Evolutionary conservation across 2,329 filamentous ascomycete species (phyloP).

Genomic region (Exophiala viscosa): DNA sequence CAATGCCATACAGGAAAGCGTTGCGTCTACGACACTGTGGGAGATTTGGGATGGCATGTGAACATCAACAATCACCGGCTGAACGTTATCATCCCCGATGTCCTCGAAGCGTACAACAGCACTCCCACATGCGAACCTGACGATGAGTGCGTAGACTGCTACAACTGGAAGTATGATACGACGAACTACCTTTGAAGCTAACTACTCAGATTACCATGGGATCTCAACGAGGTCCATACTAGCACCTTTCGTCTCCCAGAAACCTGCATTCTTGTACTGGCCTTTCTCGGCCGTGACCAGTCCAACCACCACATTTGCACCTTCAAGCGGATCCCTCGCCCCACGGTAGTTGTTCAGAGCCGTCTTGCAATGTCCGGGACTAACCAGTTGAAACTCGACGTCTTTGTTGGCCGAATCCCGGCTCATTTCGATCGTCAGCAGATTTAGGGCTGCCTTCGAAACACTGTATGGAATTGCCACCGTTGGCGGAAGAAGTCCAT

Average conservation of each 20-base stretch:
- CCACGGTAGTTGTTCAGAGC: constrained; percentile 13
- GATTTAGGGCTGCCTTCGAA: constrained; percentile 18
- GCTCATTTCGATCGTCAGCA: constrained; percentile 19
- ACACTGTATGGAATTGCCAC: constrained; percentile 13
- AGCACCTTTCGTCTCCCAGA: constrained; percentile 8
- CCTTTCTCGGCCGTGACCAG: constrained; percentile 7
- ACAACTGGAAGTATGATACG: constrained; percentile 21
- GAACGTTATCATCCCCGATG: constrained; percentile 23
- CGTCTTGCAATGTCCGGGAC: constrained; percentile 20
- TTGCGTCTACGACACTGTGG: constrained; percentile 25
- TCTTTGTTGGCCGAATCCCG: constrained; percentile 3
- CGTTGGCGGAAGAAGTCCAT: constrained; percentile 4
- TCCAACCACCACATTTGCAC: constrained; percentile 16
- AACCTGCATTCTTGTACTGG: constrained; percentile 3
- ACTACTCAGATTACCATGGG: neutral
- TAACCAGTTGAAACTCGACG: constrained; percentile 6
- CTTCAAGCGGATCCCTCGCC: constrained; percentile 10
- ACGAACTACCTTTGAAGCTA: neutral
- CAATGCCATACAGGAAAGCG: constrained; percentile 23
- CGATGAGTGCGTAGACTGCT: constrained; percentile 25
- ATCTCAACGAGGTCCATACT: constrained; percentile 5
- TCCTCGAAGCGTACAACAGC: constrained; percentile 23
- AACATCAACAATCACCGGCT: constrained; percentile 25
- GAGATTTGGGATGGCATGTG: constrained; percentile 23
- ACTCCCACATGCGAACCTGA: constrained; percentile 22